A percentile compares a stretch with the other conserved stretches of the same genome.
phyloP scores from a whole-genome alignment of 345 rosid species.

The Erucastrum elatum region DNA sequence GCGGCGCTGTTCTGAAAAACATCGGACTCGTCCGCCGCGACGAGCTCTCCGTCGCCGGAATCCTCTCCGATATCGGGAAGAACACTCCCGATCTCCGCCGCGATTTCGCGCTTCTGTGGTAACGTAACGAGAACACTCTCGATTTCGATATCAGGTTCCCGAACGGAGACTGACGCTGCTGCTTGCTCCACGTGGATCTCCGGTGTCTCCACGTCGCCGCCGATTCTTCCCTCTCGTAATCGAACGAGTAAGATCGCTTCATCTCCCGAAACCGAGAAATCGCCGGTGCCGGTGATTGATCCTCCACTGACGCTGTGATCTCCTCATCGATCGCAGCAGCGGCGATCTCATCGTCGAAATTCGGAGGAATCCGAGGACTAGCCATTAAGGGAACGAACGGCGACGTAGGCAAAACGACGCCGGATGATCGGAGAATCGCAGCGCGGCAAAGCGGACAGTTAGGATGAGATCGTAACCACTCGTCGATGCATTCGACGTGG shows the following conservation, averaged over 20 bases:
- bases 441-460: conserved; percentile 93
- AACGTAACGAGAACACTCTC: conserved; percentile 74
- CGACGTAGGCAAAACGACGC: conserved; percentile 43
- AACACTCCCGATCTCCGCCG: conserved; percentile 57
- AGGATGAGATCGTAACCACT: conserved; percentile 86
- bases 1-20: conserved; percentile 54
- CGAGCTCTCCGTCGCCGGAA: conserved; percentile 54
- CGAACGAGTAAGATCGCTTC: conserved; percentile 83
- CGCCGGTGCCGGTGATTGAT: conserved; percentile 40
- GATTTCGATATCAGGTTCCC: conserved; percentile 66
- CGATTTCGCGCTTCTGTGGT: conserved; percentile 67
- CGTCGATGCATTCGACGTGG: conserved; percentile 91
- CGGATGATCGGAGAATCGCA: conserved; percentile 57
- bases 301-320: conserved; percentile 50
- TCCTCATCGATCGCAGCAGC: conserved; percentile 21
- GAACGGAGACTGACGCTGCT: conserved; percentile 75
- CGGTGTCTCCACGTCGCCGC: conserved; percentile 68
- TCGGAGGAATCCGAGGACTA: conserved; percentile 69
- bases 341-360: conserved; percentile 51
- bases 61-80: conserved; percentile 74
- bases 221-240: conserved; percentile 69
- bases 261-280: conserved; percentile 49
- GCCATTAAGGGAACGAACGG: conserved; percentile 88
- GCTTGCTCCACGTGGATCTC: conserved; percentile 73
- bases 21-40: conserved; percentile 78